Conservation (phyloP, 2,329 filamentous ascomycete genomes). For the Elsinoe necatrix region DNA sequence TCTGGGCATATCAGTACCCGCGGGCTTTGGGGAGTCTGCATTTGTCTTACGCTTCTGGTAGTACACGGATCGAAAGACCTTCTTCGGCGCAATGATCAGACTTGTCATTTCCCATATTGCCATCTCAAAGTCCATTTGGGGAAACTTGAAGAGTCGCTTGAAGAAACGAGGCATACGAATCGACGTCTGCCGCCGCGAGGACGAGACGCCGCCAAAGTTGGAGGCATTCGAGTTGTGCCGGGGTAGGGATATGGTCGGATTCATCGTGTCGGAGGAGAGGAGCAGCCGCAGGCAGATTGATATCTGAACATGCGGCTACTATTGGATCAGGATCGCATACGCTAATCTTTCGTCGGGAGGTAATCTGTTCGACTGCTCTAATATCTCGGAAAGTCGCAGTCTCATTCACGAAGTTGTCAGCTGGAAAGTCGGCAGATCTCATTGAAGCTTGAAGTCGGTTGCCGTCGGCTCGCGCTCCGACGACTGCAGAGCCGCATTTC, state of each 20-base stretch:
- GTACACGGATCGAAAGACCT: conserved; percentile 63
- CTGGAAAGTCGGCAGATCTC: not conserved
- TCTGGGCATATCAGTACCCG: conserved; percentile 27
- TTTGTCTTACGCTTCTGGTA: conserved; percentile 48
- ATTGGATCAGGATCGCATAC: not conserved
- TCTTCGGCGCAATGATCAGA: conserved; percentile 59
- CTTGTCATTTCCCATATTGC: conserved; percentile 65
- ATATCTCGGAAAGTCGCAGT: too few species aligned
- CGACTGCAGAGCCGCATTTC: not conserved
- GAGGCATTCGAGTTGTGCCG: conserved; percentile 46
- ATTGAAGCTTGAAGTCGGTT: not conserved
- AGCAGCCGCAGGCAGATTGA: not conserved
- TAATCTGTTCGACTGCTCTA: too few species aligned
- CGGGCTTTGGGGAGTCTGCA: too few species aligned
- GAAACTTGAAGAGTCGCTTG: conserved; percentile 62
- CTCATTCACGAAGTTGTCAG: too few species aligned
- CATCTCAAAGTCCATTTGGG: conserved; percentile 67
- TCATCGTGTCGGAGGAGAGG: conserved; percentile 36
- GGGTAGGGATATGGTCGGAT: conserved; percentile 52
- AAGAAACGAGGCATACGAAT: conserved; percentile 59
- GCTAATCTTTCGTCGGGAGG: not conserved
- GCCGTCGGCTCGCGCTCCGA: not conserved
- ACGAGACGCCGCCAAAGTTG: conserved; percentile 43
- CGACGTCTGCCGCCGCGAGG: conserved; percentile 35
- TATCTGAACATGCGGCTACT: not conserved